These are phyloP conservation scores for Ceratorhiza oryzae-sativae DNA, from an alignment of 1,284 basidiomycete species.

Conservation along the genomic window DNA sequence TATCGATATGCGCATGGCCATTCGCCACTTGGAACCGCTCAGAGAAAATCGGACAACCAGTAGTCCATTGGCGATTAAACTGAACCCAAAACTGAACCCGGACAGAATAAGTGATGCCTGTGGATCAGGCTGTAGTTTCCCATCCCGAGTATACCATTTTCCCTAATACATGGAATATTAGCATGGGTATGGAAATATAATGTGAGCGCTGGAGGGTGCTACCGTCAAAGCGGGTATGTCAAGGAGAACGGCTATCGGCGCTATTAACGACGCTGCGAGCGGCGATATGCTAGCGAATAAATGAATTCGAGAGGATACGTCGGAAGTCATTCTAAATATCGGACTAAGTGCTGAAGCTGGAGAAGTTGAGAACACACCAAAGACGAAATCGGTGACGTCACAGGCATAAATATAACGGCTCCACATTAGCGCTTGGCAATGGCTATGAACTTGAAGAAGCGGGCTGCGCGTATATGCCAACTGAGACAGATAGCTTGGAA, in stretches of 20 bases:
- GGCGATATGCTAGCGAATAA: constrained; percentile 46
- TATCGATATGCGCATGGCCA: constrained; percentile 50
- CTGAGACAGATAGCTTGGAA: too few species aligned
- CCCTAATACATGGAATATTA: constrained; percentile 45
- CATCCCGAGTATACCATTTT: constrained; percentile 51
- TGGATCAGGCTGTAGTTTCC: constrained; percentile 47
- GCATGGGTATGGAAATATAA: constrained; percentile 46
- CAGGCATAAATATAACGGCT: not conserved
- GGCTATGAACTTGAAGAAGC: too few species aligned
- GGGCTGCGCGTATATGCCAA: too few species aligned
- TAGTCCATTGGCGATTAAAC: constrained; percentile 54
- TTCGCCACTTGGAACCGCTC: constrained; percentile 47
- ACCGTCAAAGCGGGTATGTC: constrained; percentile 56
- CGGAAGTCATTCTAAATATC: not conserved
- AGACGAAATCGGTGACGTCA: not conserved
- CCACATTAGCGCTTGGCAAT: not conserved
- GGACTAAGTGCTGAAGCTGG: too few species aligned
- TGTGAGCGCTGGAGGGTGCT: constrained; percentile 31
- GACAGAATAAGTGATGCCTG: constrained; percentile 51
- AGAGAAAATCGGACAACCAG: constrained; percentile 54
- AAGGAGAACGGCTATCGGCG: constrained; percentile 53
- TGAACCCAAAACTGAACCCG: constrained; percentile 52
- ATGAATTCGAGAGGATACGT: not conserved
- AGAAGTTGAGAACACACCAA: constrained; percentile 1
- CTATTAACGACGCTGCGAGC: constrained; percentile 52